Conservation (phyloP, 345 rosid genomes). For the Eucalyptus curtisii region DNA sequence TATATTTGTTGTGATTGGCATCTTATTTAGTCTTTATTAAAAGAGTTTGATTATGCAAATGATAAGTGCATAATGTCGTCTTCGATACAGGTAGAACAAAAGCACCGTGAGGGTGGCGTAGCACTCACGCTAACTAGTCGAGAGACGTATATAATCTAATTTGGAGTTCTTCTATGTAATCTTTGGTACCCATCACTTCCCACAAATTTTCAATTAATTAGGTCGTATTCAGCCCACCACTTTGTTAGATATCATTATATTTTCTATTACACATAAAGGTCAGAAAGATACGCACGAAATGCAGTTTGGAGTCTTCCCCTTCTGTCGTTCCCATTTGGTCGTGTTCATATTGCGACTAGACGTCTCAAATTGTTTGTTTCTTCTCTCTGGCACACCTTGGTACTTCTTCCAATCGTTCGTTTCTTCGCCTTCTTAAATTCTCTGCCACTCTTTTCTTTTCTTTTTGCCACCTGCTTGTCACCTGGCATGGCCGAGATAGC, state of each 20-base stretch:
- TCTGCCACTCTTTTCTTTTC: not conserved
- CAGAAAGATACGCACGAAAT: not conserved
- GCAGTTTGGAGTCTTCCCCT: not conserved
- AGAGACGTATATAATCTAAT: not conserved
- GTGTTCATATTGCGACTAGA: not conserved
- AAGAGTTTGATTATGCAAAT: not conserved
- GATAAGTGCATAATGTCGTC: not conserved
- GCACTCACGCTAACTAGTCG: not conserved
- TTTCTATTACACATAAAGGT: not conserved
- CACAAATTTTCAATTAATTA: not conserved
- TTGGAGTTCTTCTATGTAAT: not conserved
- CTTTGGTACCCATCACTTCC: not conserved
- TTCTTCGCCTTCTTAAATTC: not conserved
- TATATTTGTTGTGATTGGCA: not conserved
- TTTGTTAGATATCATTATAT: not conserved
- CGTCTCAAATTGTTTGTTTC: not conserved
- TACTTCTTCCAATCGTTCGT: not conserved
- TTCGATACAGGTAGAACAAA: not conserved
- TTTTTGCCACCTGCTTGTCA: not conserved
- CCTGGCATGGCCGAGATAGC: not conserved
- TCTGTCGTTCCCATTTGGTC: not conserved
- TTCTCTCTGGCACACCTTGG: not conserved
- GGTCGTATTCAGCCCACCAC: not conserved
- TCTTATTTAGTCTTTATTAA: not conserved
- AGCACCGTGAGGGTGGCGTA: not conserved